phyloP scores from a whole-genome alignment of 2,329 filamentous ascomycete genomes.

The Epichloe brachyelytri region DNA sequence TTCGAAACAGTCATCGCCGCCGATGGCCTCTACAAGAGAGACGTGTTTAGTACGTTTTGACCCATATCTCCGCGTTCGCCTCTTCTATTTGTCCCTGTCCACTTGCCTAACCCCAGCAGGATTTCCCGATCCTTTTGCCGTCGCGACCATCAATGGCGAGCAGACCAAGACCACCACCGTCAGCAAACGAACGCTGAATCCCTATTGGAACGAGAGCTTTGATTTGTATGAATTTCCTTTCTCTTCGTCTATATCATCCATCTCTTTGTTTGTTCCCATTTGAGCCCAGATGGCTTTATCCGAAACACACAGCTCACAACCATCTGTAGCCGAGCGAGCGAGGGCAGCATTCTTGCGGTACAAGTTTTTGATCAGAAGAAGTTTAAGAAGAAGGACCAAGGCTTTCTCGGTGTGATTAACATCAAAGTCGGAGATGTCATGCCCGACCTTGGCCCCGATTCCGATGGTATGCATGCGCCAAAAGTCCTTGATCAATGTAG shows the following conservation, averaged over 20 bases:
- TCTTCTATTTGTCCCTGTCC: not conserved
- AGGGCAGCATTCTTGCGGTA: slow-evolving; percentile 92
- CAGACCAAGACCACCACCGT: slow-evolving; percentile 97
- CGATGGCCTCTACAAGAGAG: slow-evolving; percentile 95
- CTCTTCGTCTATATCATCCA: not conserved
- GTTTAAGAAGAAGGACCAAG: slow-evolving; percentile 99
- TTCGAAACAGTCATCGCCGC: slow-evolving; percentile 75
- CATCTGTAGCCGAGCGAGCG: slow-evolving; percentile 60
- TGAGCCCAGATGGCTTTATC: not conserved
- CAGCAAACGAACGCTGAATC: slow-evolving; percentile 93
- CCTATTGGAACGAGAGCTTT: slow-evolving; percentile 99
- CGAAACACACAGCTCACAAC: not conserved
- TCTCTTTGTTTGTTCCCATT: not conserved
- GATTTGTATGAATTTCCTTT: slow-evolving; percentile 60
- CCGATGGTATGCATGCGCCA: slow-evolving; percentile 59
- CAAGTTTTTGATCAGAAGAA: slow-evolving; percentile 99
- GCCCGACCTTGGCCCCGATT: slow-evolving; percentile 66
- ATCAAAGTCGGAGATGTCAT: slow-evolving; percentile 90
- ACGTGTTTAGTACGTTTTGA: slow-evolving; percentile 84
- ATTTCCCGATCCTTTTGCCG: slow-evolving; percentile 94
- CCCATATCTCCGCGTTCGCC: not conserved
- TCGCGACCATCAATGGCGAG: slow-evolving; percentile 92
- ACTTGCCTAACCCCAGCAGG: slow-evolving; percentile 40
- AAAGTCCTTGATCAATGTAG: not conserved
- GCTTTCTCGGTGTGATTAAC: slow-evolving; percentile 95